Evolutionary conservation across 371 early-diverging fungal genomes (phyloP), one percentile per base, ranked within the genome.

Genomic region (Capillidium heterosporum): DNA sequence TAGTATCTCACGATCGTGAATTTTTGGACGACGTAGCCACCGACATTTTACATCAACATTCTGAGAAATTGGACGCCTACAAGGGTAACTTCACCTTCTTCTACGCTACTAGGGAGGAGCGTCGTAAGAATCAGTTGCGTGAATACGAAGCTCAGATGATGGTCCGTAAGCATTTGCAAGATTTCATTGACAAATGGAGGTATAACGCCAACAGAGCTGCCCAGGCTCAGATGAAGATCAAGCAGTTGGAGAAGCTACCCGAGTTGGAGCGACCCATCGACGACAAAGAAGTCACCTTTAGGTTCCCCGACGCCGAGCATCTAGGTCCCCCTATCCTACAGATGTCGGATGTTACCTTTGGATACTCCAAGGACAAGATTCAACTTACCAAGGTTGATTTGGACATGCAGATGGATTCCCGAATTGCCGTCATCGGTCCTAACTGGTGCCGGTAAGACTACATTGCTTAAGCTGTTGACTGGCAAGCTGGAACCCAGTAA

Each of bases 141-240:
- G 95, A 98, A 70, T 91, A 96, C 69, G 91, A 95, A 75, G 73
- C 90, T 56, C 93, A 98, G 73, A 68, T 91, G 68, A 80, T 85
- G 67, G 87, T 90, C 64, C 84, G 93, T 23, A 81, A 88, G 61
- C 95, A 95, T 70, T 68, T 94, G 61, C 91, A 95, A 67, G 94
- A 87, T 32, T 99, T 96, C 65, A 93, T 99, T 60, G 98, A 98
- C 66, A 82, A 95, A 48, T 98, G 98, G 93, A 76, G 99, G 64
- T 95, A 91, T 71, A 97, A 96, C 72, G 96, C 99, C 43, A 96
- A 94, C 63, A 78, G 96, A 57, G 93, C 95, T 23, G 85, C 95
- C 27, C 95, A 95, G 70, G 99, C 96, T 10, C 99, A 99, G 73
- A 83, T 80, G 62, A 95, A 90, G 72, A 82, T 99, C 67, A 99